Evolutionary conservation across 169 alveolate genomes (phyloP), one percentile per base, ranked within the genome.

Genomic region (Ichthyophthirius multifiliis): DNA sequence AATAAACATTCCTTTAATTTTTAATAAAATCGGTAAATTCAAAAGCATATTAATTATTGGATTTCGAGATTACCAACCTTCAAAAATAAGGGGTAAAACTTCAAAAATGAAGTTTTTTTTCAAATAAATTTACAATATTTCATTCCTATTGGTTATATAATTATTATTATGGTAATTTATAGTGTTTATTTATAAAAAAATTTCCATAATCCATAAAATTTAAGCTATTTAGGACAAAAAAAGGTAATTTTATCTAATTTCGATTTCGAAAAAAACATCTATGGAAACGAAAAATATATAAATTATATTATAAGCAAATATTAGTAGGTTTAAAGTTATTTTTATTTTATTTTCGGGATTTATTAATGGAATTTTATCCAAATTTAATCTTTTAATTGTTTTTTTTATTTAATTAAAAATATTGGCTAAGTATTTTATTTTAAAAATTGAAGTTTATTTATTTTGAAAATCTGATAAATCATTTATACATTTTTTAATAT

Each of bases 51-150:
- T 55, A n/a, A 55, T 10, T 4, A 27, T 27, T 20, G 31, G 23
- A 55, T 55, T 55, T 4, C 31, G 43, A 55, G 71, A 55, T n/a
- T 18, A 27, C 16, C 71, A 27, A 27, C 71, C 71, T 55, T 55
- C 71, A 7, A 55, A 55, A 55, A 55, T 55, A 27, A 55, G 39
- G 6, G 71, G 71, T 55, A 55, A n/a, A 55, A 55, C 31, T 55
- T 55, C 71, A 27, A 15, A 55, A 39, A 55, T 27, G 31, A 55
- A 55, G 34, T 55, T 27, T 23, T 55, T 39, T 55, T 55, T 55
- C 10, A 55, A 55, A 27, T 55, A 55, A 27, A 55, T 16, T 39
- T 23, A 27, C 71, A 55, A 27, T 13, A 55, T 55, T 20, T 27
- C 34, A 27, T 23, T 55, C 13, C 71, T 55, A 23, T 55, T 39